These are phyloP conservation scores for Colletotrichum tabaci DNA, from an alignment of 2,329 filamentous ascomycete species.

Conservation along the genomic window DNA sequence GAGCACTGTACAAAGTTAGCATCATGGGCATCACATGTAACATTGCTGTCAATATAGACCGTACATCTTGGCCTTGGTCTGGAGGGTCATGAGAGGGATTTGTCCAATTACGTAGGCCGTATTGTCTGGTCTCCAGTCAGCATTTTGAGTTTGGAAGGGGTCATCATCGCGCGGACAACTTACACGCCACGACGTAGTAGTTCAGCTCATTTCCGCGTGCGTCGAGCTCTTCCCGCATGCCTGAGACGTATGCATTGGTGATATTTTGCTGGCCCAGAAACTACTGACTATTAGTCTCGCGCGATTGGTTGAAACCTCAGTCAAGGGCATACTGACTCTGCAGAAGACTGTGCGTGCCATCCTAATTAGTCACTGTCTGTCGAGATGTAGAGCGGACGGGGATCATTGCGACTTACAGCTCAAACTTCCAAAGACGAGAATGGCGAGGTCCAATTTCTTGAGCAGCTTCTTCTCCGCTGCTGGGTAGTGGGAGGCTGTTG, in stretches of 20 bases:
- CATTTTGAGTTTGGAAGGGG: rapidly evolving
- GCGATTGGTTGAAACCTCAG: rapidly evolving
- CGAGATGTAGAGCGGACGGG: too few species aligned
- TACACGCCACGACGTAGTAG: slow-evolving; percentile 44
- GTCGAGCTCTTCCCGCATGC: slow-evolving; percentile 48
- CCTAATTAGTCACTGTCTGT: background rate
- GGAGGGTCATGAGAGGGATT: slow-evolving; percentile 51
- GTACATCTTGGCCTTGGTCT: slow-evolving; percentile 48
- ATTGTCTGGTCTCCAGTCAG: slow-evolving; percentile 45
- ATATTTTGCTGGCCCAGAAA: slow-evolving; percentile 49
- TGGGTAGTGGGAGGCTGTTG: slow-evolving; percentile 47
- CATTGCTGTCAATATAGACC: background rate
- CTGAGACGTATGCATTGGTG: slow-evolving; percentile 48
- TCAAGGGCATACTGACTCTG: slow-evolving; percentile 19
- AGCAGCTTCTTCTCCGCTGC: slow-evolving; percentile 46
- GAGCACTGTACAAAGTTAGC: slow-evolving; percentile 41
- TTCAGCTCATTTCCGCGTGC: slow-evolving; percentile 48
- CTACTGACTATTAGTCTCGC: slow-evolving; percentile 22
- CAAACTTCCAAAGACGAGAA: slow-evolving; percentile 41
- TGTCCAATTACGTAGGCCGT: slow-evolving; percentile 47
- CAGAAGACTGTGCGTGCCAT: slow-evolving; percentile 21
- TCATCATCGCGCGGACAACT: background rate
- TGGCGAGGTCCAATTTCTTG: slow-evolving; percentile 47
- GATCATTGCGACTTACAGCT: slow-evolving; percentile 43
- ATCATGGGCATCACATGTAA: background rate